These are phyloP conservation scores for Herpetomonas tarakana DNA, from an alignment of 208 protist species.

Conservation along the genomic window DNA sequence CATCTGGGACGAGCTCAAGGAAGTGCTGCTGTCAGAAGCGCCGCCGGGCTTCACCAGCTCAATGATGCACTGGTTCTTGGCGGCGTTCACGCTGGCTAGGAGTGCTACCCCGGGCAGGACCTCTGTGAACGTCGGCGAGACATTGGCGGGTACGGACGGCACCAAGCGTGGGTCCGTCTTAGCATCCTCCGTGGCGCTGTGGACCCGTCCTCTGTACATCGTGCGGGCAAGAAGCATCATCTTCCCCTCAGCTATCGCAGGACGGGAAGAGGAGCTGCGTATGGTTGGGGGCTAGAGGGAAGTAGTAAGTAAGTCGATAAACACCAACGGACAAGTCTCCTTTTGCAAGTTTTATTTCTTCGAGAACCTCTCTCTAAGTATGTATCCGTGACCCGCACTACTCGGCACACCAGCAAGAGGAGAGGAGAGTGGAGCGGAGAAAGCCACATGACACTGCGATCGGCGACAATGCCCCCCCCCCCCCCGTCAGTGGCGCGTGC, in stretches of 20 bases:
- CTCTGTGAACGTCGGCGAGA: slow-evolving; percentile 28
- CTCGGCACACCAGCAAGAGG: too few species aligned
- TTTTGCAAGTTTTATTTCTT: neutral
- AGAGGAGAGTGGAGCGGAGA: too few species aligned
- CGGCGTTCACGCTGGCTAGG: slow-evolving; percentile 42
- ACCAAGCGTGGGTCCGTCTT: neutral
- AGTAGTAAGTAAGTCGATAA: neutral
- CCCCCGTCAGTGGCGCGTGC: too few species aligned
- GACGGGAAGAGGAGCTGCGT: neutral
- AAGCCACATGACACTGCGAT: too few species aligned
- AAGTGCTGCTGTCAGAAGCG: neutral
- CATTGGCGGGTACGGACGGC: neutral
- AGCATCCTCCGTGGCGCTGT: too few species aligned
- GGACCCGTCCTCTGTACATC: too few species aligned
- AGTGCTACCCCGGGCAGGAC: slow-evolving; percentile 47
- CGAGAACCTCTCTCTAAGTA: too few species aligned
- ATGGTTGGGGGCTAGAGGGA: neutral
- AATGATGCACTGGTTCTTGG: slow-evolving; percentile 51
- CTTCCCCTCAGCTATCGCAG: neutral
- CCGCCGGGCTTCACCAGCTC: slow-evolving; percentile 33
- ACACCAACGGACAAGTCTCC: neutral
- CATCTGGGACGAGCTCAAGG: neutral
- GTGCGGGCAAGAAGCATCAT: neutral
- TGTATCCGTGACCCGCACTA: too few species aligned
- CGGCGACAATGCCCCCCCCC: too few species aligned